Conservation (phyloP, 495 filamentous ascomycete species). For the Xylaria venustula region DNA sequence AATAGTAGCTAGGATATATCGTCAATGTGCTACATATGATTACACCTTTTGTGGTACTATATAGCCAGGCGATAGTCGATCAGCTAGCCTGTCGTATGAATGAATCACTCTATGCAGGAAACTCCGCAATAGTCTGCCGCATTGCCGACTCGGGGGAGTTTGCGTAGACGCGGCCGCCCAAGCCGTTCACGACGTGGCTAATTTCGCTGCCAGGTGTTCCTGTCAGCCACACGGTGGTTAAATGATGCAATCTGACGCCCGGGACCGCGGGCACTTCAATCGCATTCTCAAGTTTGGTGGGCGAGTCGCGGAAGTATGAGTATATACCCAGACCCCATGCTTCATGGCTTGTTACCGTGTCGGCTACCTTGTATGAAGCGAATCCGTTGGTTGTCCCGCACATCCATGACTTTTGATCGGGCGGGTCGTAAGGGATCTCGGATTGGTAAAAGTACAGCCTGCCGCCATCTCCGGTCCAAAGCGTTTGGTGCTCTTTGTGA, state of each 20-base stretch:
- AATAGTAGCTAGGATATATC: not conserved
- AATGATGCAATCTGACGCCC: conserved; percentile 26
- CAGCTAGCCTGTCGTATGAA: too few relatives aligned
- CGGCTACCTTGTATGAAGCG: conserved; percentile 32
- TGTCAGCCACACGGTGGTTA: conserved; percentile 30
- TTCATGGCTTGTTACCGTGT: conserved; percentile 25
- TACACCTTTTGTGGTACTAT: too few relatives aligned
- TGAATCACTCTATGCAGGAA: not conserved
- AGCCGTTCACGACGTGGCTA: conserved; percentile 27
- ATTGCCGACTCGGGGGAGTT: conserved; percentile 26
- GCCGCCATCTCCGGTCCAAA: conserved; percentile 33
- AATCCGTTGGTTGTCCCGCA: conserved; percentile 26
- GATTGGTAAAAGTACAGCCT: conserved; percentile 34
- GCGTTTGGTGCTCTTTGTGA: conserved; percentile 30
- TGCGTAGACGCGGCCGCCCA: conserved; percentile 25
- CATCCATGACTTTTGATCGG: conserved; percentile 30
- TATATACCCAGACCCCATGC: conserved; percentile 33
- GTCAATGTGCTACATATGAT: not conserved
- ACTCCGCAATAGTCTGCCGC: conserved; percentile 31
- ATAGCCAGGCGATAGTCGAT: not conserved
- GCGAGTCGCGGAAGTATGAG: conserved; percentile 33
- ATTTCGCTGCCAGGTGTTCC: conserved; percentile 27
- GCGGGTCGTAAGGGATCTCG: conserved; percentile 32
- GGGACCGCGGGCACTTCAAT: conserved; percentile 24
- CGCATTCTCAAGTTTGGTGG: conserved; percentile 32